A percentile compares a stretch with the other conserved stretches of the same genome.
phyloP scores from a whole-genome alignment of 1,284 basidiomycete species.

The Puccinia horiana region DNA sequence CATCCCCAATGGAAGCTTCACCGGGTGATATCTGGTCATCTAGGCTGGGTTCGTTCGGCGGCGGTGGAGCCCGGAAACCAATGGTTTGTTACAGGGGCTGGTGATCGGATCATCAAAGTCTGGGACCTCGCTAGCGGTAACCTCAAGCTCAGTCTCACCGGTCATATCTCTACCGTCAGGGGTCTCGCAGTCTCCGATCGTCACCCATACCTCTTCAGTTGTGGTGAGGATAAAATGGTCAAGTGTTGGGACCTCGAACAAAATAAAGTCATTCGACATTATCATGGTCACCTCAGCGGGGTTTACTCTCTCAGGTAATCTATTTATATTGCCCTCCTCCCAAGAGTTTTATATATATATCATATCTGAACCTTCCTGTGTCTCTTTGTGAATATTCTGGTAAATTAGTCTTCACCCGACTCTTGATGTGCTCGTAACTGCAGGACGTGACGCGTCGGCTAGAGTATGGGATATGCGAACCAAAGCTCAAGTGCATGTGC shows the following conservation, averaged over 20 bases:
- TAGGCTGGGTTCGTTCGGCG: constrained; percentile 96
- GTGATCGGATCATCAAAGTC: constrained; percentile 98
- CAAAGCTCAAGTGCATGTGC: constrained; percentile 89
- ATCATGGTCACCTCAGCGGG: constrained; percentile 94
- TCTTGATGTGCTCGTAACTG: constrained; percentile 89
- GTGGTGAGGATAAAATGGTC: constrained; percentile 99
- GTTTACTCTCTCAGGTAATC: constrained; percentile 75
- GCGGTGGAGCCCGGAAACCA: constrained; percentile 96
- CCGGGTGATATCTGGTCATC: constrained; percentile 93
- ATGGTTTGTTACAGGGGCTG: constrained; percentile 98
- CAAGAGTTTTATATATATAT: not conserved
- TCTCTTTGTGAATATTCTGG: no score
- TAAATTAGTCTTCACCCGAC: constrained; percentile 77
- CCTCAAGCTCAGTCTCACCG: constrained; percentile 89
- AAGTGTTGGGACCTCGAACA: constrained; percentile 99
- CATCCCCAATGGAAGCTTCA: constrained; percentile 92
- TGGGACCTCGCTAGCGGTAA: constrained; percentile 97
- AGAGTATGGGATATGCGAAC: constrained; percentile 99
- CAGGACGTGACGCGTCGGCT: constrained; percentile 90
- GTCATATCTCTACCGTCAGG: constrained; percentile 94
- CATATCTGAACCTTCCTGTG: no score
- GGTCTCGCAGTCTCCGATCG: constrained; percentile 87
- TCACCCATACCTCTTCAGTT: constrained; percentile 96
- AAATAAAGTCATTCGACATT: constrained; percentile 98
- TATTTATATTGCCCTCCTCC: not conserved